A percentile compares a stretch with the other conserved stretches of the same genome.
phyloP scores from a whole-genome alignment of 345 rosid species.

The Eutrema japonicum region DNA sequence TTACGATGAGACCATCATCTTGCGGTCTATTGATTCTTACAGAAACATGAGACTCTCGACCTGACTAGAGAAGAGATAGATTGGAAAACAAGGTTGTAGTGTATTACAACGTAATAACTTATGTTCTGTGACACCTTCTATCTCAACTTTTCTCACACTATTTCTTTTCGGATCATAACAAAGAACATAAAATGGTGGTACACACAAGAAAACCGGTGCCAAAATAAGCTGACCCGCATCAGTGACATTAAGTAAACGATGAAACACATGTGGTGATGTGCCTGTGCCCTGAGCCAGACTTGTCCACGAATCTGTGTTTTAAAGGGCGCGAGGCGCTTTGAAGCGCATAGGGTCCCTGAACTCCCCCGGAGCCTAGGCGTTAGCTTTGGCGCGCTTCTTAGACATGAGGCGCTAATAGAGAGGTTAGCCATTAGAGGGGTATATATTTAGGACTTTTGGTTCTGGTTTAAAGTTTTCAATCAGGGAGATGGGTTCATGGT shows the following conservation, averaged over 20 bases:
- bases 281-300: neutral
- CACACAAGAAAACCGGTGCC: neutral
- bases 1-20: neutral
- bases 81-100: no score
- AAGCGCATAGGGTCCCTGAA: no score
- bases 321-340: no score
- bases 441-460: no score
- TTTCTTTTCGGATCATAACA: neutral
- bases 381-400: no score
- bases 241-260: neutral
- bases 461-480: no score
- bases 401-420: no score
- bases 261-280: neutral
- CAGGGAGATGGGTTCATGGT: no score
- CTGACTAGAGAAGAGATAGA: neutral
- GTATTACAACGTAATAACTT: neutral
- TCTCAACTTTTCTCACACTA: neutral
- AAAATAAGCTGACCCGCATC: constrained; percentile 3
- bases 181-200: no score
- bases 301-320: neutral
- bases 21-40: constrained; percentile 2
- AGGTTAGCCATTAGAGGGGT: no score
- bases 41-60: constrained; percentile 14
- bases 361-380: no score
- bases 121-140: neutral